Percentiles rank a stretch among this genome's conserved stretches.
Conservation (phyloP, 495 filamentous ascomycete species). For the Cenococcum geophilum region DNA sequence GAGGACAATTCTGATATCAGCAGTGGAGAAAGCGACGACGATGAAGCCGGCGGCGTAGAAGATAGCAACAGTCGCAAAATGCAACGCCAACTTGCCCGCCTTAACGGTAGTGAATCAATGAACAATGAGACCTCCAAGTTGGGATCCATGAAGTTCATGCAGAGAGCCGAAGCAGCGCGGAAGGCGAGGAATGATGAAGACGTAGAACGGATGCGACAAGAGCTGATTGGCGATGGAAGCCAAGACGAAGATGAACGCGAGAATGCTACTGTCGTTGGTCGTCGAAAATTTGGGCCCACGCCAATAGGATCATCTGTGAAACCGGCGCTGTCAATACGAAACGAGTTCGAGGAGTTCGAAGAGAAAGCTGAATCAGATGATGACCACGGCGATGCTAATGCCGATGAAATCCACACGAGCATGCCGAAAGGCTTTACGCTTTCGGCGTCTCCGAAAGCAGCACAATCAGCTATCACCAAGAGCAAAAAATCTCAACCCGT, state of each 20-base stretch:
- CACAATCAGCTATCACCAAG: conserved; percentile 1
- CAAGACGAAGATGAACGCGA: conserved; percentile 44
- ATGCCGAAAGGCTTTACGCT: background rate
- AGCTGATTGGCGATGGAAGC: conserved; percentile 49
- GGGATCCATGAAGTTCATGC: conserved; percentile 84
- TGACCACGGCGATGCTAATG: conserved; percentile 38
- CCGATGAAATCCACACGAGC: conserved; percentile 30
- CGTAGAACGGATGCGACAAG: conserved; percentile 65
- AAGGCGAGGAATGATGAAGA: conserved; percentile 76
- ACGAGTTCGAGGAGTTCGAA: conserved; percentile 51
- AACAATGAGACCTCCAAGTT: conserved; percentile 47
- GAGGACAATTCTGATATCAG: conserved; percentile 44
- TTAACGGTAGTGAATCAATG: conserved; percentile 42
- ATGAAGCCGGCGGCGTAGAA: conserved; percentile 49
- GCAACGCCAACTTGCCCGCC: conserved; percentile 52
- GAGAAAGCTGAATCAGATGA: conserved; percentile 52
- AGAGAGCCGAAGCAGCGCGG: conserved; percentile 68
- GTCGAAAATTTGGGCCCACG: conserved; percentile 38
- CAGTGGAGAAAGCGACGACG: conserved; percentile 55
- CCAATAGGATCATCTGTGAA: conserved; percentile 3
- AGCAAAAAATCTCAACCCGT: background rate
- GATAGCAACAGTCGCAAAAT: conserved; percentile 47
- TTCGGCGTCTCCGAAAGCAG: background rate
- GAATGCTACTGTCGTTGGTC: conserved; percentile 30
- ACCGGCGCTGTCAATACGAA: conserved; percentile 4